Percentiles rank a stretch among this genome's conserved stretches.
Evolutionary conservation across 148 eudicot genomes (phyloP).

Genomic region (Rhododendron kiyosumense): DNA sequence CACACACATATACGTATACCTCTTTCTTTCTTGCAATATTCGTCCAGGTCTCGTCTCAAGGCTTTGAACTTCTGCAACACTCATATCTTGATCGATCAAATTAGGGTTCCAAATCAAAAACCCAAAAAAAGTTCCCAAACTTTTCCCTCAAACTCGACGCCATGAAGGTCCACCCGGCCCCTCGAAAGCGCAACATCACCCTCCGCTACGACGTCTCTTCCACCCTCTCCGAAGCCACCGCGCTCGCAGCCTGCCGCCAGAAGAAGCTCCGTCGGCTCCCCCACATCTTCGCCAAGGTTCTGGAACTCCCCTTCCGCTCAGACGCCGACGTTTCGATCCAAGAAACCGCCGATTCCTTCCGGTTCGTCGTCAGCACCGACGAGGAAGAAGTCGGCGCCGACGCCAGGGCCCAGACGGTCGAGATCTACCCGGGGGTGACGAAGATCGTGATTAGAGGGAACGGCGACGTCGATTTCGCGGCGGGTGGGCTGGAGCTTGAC

Average conservation of each 20-base stretch:
- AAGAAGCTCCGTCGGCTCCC: slow-evolving; percentile 85
- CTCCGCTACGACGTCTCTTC: slow-evolving; percentile 27
- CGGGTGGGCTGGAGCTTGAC: slow-evolving; percentile 54
- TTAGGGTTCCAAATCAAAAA: background rate
- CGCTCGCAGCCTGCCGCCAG: slow-evolving; percentile 22
- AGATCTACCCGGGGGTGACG: slow-evolving; percentile 80
- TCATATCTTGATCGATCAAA: background rate
- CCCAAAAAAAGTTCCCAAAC: background rate
- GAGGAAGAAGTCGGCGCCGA: slow-evolving; percentile 30
- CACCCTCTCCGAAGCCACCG: slow-evolving; percentile 12
- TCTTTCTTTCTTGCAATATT: background rate
- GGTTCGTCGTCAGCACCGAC: slow-evolving; percentile 52
- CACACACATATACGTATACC: too few relatives aligned
- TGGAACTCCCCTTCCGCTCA: slow-evolving; percentile 78
- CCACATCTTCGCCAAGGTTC: slow-evolving; percentile 82
- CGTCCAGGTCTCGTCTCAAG: too few relatives aligned
- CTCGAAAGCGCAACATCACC: slow-evolving; percentile 19
- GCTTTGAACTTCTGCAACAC: background rate
- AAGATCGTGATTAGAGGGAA: slow-evolving; percentile 63
- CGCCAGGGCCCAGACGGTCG: slow-evolving; percentile 54
- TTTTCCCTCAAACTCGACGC: background rate
- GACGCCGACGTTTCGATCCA: slow-evolving; percentile 67
- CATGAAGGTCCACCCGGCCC: slow-evolving; percentile 35
- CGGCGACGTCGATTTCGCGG: slow-evolving; percentile 16
- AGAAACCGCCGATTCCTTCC: slow-evolving; percentile 47